Evolutionary conservation across 192 early-diverging fungal genomes (phyloP).

Genomic region (Coemansia sp.): DNA sequence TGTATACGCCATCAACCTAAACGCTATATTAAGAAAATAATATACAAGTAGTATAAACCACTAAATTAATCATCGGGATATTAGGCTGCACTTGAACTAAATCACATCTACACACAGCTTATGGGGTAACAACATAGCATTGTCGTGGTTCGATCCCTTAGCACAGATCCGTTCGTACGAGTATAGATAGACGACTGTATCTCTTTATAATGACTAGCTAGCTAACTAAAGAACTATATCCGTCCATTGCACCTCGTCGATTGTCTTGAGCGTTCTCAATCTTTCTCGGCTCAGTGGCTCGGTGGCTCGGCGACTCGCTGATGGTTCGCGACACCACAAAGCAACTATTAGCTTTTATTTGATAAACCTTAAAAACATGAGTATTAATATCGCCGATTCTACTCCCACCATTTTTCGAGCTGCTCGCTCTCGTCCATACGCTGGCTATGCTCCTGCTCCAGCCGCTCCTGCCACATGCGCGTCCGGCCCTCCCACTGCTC

Average conservation of each 20-base stretch:
- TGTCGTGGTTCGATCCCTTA: too few relatives aligned
- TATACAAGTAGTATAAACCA: neutral
- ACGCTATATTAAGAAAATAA: neutral
- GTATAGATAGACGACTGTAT: too few relatives aligned
- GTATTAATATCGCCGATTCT: neutral
- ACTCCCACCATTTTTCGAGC: slow-evolving; percentile 48
- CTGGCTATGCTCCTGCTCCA: slow-evolving; percentile 30
- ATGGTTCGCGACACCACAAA: neutral
- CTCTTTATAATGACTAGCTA: too few relatives aligned
- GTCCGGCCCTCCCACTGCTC: slow-evolving; percentile 27
- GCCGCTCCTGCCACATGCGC: slow-evolving; percentile 34
- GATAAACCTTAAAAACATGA: neutral
- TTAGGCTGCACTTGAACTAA: neutral
- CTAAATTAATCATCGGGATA: neutral
- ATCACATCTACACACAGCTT: too few relatives aligned
- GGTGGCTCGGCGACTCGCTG: too few relatives aligned
- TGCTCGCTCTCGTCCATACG: neutral
- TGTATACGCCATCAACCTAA: slow-evolving; percentile 6
- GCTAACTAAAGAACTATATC: too few relatives aligned
- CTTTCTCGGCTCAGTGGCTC: too few relatives aligned
- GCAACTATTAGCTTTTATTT: neutral
- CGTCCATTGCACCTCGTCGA: too few relatives aligned
- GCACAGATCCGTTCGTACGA: too few relatives aligned
- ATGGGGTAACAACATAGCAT: too few relatives aligned
- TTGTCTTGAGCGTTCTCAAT: too few relatives aligned